Evolutionary conservation across 495 filamentous ascomycete genomes (phyloP), one percentile per base, ranked within the genome.

Genomic region (Podospora conica): DNA sequence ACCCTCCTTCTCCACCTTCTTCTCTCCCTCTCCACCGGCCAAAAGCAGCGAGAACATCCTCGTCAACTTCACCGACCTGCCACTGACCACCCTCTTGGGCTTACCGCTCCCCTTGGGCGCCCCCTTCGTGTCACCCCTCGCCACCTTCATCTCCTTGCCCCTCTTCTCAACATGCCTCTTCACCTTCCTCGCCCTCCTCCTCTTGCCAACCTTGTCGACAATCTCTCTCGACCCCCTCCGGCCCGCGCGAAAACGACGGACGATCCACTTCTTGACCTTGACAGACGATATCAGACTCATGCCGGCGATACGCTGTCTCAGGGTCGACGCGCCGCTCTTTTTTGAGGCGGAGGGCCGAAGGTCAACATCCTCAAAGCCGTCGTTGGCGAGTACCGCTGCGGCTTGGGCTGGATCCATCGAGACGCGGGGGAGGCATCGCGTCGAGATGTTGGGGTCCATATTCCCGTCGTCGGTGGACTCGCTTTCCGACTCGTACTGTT

Each of bases 221-320:
- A 67, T 58, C 1, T 65, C 68, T 53, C 62, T 60, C 3, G 68
- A 61, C 24, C 68, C 70, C 68, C 68, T 72, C 12, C 68, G 63
- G 23, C 69, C 61, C 0, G 65, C 70, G 10, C 59, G 60, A 22
- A 70, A 70, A 63, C 68, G 62, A n/a, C 68, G 60, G 9, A 63
- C 66, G 12, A 72, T 27, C 70, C 70, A 72, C 22, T 70, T 70
- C 63, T 68, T 72, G 63, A 70, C 70, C 55, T 70, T 70, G 48
- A 65, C 33, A 1, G 66, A 25, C 11, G 28, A 10, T 6, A n/a
- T 54, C 11, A 58, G 33, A 6, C 53, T 60, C 24, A 67, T 25
- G 59, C 54, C 11, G 60, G 29, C 53, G 15, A 61, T 24, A 22
- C 60, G 60, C 9, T 23, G 25, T 21, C 29, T 64, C 27, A 63